These are phyloP conservation scores for Chaetomiaceae sp. DNA, from an alignment of 2,329 filamentous ascomycete species.

Conservation along the genomic window DNA sequence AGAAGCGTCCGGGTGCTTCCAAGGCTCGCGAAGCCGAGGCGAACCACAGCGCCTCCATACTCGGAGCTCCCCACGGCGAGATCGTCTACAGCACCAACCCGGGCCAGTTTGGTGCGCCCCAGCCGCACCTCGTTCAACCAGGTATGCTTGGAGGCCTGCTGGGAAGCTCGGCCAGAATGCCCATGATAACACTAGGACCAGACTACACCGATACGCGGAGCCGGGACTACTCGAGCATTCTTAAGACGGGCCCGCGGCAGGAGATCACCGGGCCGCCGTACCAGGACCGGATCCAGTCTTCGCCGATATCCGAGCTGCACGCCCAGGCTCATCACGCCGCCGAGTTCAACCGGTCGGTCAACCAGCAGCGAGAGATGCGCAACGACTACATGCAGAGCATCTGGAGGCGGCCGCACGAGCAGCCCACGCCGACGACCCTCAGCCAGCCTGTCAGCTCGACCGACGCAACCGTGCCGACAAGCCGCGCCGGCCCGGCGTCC, in stretches of 20 bases:
- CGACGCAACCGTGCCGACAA: slow-evolving; percentile 44
- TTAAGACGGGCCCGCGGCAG: slow-evolving; percentile 75
- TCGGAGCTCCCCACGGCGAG: slow-evolving; percentile 71
- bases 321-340: slow-evolving; percentile 83
- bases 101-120: slow-evolving; percentile 60
- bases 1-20: slow-evolving; percentile 88
- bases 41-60: slow-evolving; percentile 52
- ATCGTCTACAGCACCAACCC: slow-evolving; percentile 81
- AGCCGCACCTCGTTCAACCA: slow-evolving; percentile 66
- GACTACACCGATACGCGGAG: slow-evolving; percentile 72
- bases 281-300: slow-evolving; percentile 77
- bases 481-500: slow-evolving; percentile 54
- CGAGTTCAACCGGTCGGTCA: slow-evolving; percentile 83
- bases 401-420: slow-evolving; percentile 81
- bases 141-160: slow-evolving; percentile 63
- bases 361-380: slow-evolving; percentile 73
- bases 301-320: slow-evolving; percentile 71
- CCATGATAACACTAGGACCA: slow-evolving; percentile 78
- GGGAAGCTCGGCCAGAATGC: slow-evolving; percentile 66
- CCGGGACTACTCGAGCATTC: slow-evolving; percentile 76
- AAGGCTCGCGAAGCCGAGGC: slow-evolving; percentile 82
- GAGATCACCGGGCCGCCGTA: slow-evolving; percentile 85
- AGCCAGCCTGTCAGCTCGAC: slow-evolving; percentile 44
- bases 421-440: slow-evolving; percentile 50
- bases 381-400: slow-evolving; percentile 74